Conservation (phyloP, 140 eudicot species). For the Senecio squalidus region DNA sequence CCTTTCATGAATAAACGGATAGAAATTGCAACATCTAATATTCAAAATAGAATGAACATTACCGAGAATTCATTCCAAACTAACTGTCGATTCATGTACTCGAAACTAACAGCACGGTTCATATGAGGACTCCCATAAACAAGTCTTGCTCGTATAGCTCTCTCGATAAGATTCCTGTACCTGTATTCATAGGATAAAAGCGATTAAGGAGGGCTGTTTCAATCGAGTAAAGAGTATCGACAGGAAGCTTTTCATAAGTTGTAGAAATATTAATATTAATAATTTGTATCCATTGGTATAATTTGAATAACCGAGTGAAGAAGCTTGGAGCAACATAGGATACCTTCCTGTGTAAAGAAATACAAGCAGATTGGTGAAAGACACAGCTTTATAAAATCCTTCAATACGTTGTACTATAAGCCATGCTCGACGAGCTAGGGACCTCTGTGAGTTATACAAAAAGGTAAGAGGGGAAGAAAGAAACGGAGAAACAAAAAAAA, state of each 20-base stretch:
- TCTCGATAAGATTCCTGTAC: slow-evolving; percentile 88
- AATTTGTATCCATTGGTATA: no score
- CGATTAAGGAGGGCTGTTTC: neutral
- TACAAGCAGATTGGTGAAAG: slow-evolving; percentile 78
- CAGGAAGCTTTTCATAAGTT: neutral
- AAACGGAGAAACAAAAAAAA: neutral
- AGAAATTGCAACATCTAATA: neutral
- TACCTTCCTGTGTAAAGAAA: slow-evolving; percentile 95
- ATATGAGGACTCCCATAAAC: slow-evolving; percentile 92
- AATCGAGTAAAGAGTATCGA: neutral
- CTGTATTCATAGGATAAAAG: slow-evolving; percentile 35
- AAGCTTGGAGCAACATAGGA: slow-evolving; percentile 8
- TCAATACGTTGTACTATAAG: slow-evolving; percentile 75
- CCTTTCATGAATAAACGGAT: neutral
- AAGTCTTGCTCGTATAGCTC: slow-evolving; percentile 85
- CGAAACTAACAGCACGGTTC: slow-evolving; percentile 98
- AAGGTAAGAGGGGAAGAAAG: neutral
- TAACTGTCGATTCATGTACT: slow-evolving; percentile 96
- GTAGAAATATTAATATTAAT: no score
- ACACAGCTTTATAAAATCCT: slow-evolving; percentile 88
- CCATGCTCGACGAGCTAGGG: slow-evolving; percentile 87
- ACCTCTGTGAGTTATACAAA: slow-evolving; percentile 46
- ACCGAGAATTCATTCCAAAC: slow-evolving; percentile 99
- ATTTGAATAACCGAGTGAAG: neutral
- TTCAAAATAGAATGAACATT: slow-evolving; percentile 11